Base-by-base conservation (phyloP, 2,329 filamentous ascomycete species). In the Tympanopsis confertula region DNA sequence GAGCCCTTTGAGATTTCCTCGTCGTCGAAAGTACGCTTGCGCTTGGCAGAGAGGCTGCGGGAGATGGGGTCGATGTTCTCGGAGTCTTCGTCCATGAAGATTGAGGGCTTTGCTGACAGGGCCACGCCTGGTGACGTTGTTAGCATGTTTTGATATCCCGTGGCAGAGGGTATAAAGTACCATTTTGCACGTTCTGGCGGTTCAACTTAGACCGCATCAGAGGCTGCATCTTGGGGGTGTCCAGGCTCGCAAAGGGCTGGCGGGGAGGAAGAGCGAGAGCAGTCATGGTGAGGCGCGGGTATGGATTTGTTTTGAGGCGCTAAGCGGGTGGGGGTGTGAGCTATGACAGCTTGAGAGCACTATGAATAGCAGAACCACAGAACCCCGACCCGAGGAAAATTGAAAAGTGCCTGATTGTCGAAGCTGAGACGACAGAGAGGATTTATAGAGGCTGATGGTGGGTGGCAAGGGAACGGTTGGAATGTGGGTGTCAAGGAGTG, bases 171-270 rank as follows among this genome's bases (percentile, higher is more conserved):
- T 26, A n/a, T 7, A 26, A 17, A 10, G 7, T 17, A 33, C 30
- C 30, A 17, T 33, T 33, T 37, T 51, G 52, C 39, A 53, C 45
- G 41, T 58, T 58, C 38, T 50, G 47, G 19, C 50, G 39, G 46
- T 56, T 57, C 44, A 54, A 39, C 29, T 51, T 53, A 20, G 54
- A 42, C 26, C 49, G 49, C 37, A 55, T 47, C 38, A 56, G 36
- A 19, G 52, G 43, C 24, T 50, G 53, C 48, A 57, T 47, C 33
- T 49, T 49, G 10, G 53, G 45, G 10, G 48, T 43, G 38, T 58
- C 53, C 43, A 58, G 42, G 39, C 46, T 55, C 20, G 51, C 55
- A 41, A 58, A 58, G 10, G 55, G 55, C 40, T 54, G 53, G 18
- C 55, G 53, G 18, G 47, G 36, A 17, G 52, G 47, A 38, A 50